Conservation (phyloP, 2,329 filamentous ascomycete species). For the Monascus ruber region DNA sequence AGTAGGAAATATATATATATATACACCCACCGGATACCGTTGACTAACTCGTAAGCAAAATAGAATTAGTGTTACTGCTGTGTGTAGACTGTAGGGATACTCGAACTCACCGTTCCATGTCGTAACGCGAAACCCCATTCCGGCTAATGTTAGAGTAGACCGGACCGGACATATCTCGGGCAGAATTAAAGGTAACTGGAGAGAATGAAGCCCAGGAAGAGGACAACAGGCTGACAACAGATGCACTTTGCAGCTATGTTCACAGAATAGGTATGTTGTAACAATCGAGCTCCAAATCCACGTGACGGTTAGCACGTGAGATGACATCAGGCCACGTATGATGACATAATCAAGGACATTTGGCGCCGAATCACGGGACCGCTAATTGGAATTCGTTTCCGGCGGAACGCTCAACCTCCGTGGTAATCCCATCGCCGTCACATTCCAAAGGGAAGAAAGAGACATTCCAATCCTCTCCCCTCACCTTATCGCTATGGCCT, state of each 20-base stretch:
- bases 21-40: constrained; percentile 57
- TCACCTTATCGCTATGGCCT: constrained; percentile 45
- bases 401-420: too few relatives aligned
- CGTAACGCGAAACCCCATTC: constrained; percentile 68
- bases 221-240: background rate
- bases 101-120: constrained; percentile 64
- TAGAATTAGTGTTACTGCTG: constrained; percentile 10
- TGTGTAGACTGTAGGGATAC: background rate
- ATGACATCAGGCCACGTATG: constrained; percentile 16
- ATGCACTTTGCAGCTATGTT: constrained; percentile 1
- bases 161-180: constrained; percentile 6
- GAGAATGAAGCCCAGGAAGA: background rate
- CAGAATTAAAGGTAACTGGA: background rate
- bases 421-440: background rate
- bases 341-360: constrained; percentile 8
- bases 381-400: constrained; percentile 9
- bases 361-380: constrained; percentile 18
- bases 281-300: constrained; percentile 2
- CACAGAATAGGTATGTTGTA: background rate
- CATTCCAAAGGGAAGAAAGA: constrained; percentile 1
- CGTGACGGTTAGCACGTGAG: constrained; percentile 6
- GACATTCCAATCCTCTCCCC: background rate
- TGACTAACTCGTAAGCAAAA: constrained; percentile 42
- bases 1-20: background rate
- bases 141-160: constrained; percentile 11